Evolutionary conservation across 1,284 basidiomycete genomes (phyloP).

Genomic region (Inonotus hispidus): DNA sequence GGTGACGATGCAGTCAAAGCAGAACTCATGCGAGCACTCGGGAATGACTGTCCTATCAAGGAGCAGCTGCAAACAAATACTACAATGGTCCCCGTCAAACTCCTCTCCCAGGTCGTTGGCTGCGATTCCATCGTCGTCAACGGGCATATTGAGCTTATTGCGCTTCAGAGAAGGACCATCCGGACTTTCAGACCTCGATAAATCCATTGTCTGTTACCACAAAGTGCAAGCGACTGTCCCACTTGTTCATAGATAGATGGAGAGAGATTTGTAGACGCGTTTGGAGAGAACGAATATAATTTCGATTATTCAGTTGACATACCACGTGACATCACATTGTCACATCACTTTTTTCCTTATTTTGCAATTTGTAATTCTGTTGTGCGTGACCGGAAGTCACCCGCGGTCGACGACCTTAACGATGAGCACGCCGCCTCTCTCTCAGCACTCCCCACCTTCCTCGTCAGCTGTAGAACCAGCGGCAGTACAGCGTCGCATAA

Average conservation of each 20-base stretch:
- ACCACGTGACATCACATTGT: not conserved
- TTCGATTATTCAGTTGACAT: not conserved
- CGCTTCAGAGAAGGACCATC: slow-evolving; percentile 25
- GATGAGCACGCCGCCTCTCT: slow-evolving; percentile 5
- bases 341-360: not conserved
- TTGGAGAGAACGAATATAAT: not conserved
- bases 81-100: slow-evolving; percentile 40
- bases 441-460: slow-evolving; percentile 1
- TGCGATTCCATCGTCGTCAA: not conserved
- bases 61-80: slow-evolving; percentile 74
- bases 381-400: slow-evolving; percentile 1
- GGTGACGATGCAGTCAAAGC: slow-evolving; percentile 79
- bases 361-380: not conserved
- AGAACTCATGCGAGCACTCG: slow-evolving; percentile 82
- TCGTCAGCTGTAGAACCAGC: not conserved
- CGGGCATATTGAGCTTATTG: slow-evolving; percentile 26
- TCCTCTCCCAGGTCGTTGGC: slow-evolving; percentile 17
- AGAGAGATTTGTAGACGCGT: no score
- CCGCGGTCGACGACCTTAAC: slow-evolving; percentile 1
- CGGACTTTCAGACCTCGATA: not conserved
- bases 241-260: no score
- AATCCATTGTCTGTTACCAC: not conserved
- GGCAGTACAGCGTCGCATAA: slow-evolving; percentile 8
- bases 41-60: slow-evolving; percentile 77
- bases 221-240: not conserved